These are phyloP conservation scores for Massospora cicadina DNA, from an alignment of 371 early-diverging fungal genomes.

Conservation along the genomic window DNA sequence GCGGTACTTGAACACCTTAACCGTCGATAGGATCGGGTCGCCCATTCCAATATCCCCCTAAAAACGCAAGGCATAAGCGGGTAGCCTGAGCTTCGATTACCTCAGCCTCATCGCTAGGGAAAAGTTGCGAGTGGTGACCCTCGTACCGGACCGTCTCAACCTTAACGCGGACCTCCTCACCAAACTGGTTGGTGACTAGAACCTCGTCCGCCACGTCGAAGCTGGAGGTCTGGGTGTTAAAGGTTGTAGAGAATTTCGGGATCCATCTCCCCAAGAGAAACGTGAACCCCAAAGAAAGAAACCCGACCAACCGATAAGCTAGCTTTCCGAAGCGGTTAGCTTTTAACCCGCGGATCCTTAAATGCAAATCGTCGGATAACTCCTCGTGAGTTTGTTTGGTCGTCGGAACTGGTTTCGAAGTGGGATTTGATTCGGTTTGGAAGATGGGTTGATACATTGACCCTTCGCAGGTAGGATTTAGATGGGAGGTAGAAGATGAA, in stretches of 20 bases:
- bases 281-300: slow-evolving; percentile 47
- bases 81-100: not conserved
- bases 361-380: slow-evolving; percentile 21
- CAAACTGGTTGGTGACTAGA: slow-evolving; percentile 6
- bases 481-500: not conserved
- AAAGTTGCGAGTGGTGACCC: not conserved
- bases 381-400: not conserved
- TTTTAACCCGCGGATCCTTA: slow-evolving; percentile 45
- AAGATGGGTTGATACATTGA: no score
- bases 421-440: not conserved
- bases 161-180: not conserved
- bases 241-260: slow-evolving; percentile 45
- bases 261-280: slow-evolving; percentile 73
- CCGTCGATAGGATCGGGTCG: not conserved
- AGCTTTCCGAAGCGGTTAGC: slow-evolving; percentile 22
- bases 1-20: not conserved
- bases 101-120: not conserved
- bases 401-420: not conserved
- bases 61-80: no score
- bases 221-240: slow-evolving; percentile 33
- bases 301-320: slow-evolving; percentile 36
- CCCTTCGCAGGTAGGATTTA: not conserved
- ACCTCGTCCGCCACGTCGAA: slow-evolving; percentile 44
- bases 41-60: not conserved
- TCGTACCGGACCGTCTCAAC: not conserved